phyloP scores from a whole-genome alignment of 306 rosid species.

The Coriaria nepalensis region DNA sequence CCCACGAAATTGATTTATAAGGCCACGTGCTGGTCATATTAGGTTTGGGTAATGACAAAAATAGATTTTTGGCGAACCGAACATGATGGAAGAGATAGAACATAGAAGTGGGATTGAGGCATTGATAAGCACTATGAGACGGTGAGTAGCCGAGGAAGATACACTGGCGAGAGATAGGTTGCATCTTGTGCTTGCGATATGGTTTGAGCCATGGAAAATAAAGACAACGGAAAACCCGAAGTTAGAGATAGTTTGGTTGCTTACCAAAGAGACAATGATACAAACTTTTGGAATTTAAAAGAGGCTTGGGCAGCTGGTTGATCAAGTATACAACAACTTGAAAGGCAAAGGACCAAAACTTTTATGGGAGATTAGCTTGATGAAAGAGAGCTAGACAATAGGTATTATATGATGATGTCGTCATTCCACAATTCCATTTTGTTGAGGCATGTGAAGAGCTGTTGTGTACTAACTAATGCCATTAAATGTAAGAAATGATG shows the following conservation, averaged over 20 bases:
- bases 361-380: not conserved
- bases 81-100: not conserved
- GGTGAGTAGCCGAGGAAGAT: not conserved
- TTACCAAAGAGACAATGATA: not conserved
- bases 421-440: not conserved
- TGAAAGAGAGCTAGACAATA: not conserved
- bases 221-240: not conserved
- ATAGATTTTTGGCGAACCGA: too few species aligned
- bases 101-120: not conserved
- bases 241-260: not conserved
- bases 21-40: too few species aligned
- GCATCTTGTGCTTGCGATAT: not conserved
- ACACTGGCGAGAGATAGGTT: not conserved
- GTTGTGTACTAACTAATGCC: not conserved
- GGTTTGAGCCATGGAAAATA: not conserved
- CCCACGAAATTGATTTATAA: too few species aligned
- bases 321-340: not conserved
- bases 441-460: not conserved
- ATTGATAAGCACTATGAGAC: not conserved
- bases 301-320: not conserved
- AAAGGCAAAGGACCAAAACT: not conserved
- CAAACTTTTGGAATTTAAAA: not conserved
- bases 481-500: not conserved
- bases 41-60: too few species aligned
- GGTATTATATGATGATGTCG: not conserved